These are phyloP conservation scores for Hypoxylon sp. DNA, from an alignment of 2,329 filamentous ascomycete species.

Conservation along the genomic window DNA sequence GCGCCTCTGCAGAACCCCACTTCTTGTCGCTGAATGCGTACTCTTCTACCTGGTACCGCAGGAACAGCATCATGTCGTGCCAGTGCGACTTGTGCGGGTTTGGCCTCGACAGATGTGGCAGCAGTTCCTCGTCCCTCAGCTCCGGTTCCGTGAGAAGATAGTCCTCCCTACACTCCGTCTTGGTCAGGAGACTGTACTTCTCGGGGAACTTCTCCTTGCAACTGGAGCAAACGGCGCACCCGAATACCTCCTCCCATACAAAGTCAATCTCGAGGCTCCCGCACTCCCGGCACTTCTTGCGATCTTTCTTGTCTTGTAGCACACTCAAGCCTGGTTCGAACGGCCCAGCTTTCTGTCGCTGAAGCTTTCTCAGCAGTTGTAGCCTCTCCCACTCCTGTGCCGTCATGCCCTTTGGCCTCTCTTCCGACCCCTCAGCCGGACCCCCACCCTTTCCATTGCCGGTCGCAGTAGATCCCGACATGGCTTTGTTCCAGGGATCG, in stretches of 20 bases:
- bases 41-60: constrained; percentile 93
- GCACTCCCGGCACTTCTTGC: constrained; percentile 87
- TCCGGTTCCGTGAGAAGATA: constrained; percentile 97
- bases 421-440: constrained; percentile 57
- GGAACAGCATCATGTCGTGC: constrained; percentile 99
- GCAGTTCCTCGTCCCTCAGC: constrained; percentile 85
- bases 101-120: constrained; percentile 88
- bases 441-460: constrained; percentile 53
- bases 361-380: constrained; percentile 78
- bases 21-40: constrained; percentile 86
- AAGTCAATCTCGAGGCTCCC: constrained; percentile 88
- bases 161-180: constrained; percentile 95
- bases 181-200: constrained; percentile 94
- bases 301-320: constrained; percentile 70
- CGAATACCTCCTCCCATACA: constrained; percentile 91
- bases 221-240: constrained; percentile 77
- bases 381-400: constrained; percentile 90
- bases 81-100: constrained; percentile 97
- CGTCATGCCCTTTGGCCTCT: constrained; percentile 89
- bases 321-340: constrained; percentile 92
- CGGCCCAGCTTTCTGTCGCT: constrained; percentile 80
- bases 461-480: constrained; percentile 64
- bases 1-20: constrained; percentile 87
- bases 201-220: constrained; percentile 94
- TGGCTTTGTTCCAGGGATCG: constrained; percentile 87